Conservation (phyloP, 768 basidiomycete genomes). For the Cyathus striatus region DNA sequence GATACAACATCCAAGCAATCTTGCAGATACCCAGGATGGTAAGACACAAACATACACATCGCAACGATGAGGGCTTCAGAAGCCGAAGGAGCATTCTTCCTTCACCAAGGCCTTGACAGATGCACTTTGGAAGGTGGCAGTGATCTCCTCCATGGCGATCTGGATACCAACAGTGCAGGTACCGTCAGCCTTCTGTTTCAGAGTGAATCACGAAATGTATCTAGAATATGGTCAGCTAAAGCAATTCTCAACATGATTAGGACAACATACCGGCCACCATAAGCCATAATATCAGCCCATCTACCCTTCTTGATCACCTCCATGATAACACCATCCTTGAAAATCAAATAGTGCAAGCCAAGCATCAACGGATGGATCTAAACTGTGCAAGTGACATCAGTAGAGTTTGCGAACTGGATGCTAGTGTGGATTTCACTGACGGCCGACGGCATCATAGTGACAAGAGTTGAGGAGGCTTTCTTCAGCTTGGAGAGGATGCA, state of each 20-base stretch:
- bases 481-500: constrained; percentile 50
- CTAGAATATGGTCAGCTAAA: constrained; percentile 46
- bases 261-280: constrained; percentile 65
- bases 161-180: constrained; percentile 71
- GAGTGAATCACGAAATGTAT: constrained; percentile 55
- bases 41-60: constrained; percentile 84
- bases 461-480: constrained; percentile 51
- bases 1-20: constrained; percentile 79
- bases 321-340: constrained; percentile 70
- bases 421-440: constrained; percentile 61
- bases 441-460: constrained; percentile 41
- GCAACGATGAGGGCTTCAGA: constrained; percentile 85
- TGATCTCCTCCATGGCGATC: constrained; percentile 76
- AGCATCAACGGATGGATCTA: constrained; percentile 73
- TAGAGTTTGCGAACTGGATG: constrained; percentile 50
- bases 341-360: constrained; percentile 55
- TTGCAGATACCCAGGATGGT: constrained; percentile 66
- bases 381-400: constrained; percentile 59
- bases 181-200: constrained; percentile 46
- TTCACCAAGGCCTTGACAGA: constrained; percentile 68
- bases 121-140: constrained; percentile 60
- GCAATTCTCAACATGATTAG: not conserved
- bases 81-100: constrained; percentile 79
- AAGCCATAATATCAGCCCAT: constrained; percentile 70
- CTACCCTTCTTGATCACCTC: constrained; percentile 69